Conservation (phyloP, 129 eudicot genomes). For the carrot (Daucus carota) region DNA sequence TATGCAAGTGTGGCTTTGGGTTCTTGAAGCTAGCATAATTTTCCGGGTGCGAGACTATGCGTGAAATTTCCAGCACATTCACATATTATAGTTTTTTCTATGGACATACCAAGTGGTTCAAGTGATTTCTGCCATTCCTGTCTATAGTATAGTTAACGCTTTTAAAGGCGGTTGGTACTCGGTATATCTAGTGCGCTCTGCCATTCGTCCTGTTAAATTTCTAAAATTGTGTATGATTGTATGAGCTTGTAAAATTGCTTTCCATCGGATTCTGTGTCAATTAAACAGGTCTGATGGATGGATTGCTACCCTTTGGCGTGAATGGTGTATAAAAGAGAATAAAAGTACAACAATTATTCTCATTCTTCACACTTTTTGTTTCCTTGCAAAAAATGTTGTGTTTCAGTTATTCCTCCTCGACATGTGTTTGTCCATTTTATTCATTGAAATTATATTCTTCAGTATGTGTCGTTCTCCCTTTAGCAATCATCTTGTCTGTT, state of each 20-base stretch:
- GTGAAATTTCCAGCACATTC: background rate
- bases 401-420: background rate
- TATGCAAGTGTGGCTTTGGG: too few relatives aligned
- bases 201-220: background rate
- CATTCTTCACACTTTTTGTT: background rate
- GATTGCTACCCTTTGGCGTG: background rate
- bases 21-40: background rate
- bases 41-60: background rate
- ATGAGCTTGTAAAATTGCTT: background rate
- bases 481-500: background rate
- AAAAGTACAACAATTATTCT: background rate
- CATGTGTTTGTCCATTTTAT: conserved; percentile 1
- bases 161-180: background rate
- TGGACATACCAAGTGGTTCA: too few relatives aligned
- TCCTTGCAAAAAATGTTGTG: background rate
- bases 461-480: background rate
- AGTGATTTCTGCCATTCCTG: too few relatives aligned
- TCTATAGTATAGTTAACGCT: background rate
- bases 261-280: background rate
- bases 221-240: background rate
- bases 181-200: background rate
- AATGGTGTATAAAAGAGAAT: background rate
- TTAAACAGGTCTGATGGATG: background rate
- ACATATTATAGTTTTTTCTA: background rate
- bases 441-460: background rate